Conservation (phyloP, 2,329 filamentous ascomycete species). For the Graphilbum ipis-grandicollis region DNA sequence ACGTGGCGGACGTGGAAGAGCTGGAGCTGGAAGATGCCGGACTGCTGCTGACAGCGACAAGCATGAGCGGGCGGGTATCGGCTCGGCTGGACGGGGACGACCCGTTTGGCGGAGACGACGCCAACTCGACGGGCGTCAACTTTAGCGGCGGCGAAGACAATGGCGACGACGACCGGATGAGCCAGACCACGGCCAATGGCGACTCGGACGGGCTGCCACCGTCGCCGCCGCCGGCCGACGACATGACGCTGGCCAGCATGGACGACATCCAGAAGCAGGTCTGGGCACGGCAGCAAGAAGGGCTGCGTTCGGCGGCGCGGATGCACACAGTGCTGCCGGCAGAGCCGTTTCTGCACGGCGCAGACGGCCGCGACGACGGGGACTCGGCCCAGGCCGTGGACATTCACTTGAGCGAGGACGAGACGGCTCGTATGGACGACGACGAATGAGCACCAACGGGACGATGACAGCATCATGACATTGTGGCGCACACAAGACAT, state of each 20-base stretch:
- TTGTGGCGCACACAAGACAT: neutral
- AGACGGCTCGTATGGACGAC: slow-evolving; percentile 4
- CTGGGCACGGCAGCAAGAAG: slow-evolving; percentile 19
- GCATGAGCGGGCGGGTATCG: too few relatives aligned
- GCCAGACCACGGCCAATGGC: neutral
- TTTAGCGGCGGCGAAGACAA: neutral
- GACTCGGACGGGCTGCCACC: neutral
- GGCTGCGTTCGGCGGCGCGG: too few relatives aligned
- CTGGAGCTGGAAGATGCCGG: slow-evolving; percentile 2
- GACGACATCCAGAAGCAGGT: slow-evolving; percentile 16
- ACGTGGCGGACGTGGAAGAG: slow-evolving; percentile 6
- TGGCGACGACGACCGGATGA: slow-evolving; percentile 2
- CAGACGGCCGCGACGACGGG: slow-evolving; percentile 17
- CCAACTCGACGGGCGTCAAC: neutral
- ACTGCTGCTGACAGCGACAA: neutral
- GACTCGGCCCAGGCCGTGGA: slow-evolving; percentile 29
- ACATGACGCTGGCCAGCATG: slow-evolving; percentile 8
- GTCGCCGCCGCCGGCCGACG: slow-evolving; percentile 10
- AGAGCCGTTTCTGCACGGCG: too few relatives aligned
- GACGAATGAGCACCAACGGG: neutral
- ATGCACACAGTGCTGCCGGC: too few relatives aligned
- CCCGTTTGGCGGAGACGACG: too few relatives aligned
- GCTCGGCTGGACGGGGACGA: too few relatives aligned
- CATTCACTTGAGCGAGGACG: slow-evolving; percentile 28
- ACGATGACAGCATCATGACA: neutral